phyloP scores from a whole-genome alignment of 2,329 filamentous ascomycete species.

The Scleromitrula shiraiana region DNA sequence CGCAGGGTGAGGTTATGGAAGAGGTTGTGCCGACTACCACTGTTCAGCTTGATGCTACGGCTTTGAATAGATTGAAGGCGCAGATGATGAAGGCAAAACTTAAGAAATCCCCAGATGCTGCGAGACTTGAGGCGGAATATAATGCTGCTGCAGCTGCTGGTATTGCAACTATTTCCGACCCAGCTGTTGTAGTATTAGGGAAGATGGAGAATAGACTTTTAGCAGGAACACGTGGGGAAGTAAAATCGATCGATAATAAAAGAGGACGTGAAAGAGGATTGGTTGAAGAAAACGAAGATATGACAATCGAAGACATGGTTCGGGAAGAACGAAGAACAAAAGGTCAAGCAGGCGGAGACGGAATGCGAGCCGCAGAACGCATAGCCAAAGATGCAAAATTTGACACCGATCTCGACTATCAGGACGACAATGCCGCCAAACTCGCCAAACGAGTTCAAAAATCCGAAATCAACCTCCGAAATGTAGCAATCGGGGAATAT shows the following conservation, averaged over 20 bases:
- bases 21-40: conserved; percentile 44
- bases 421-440: conserved; percentile 92
- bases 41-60: conserved; percentile 61
- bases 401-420: conserved; percentile 87
- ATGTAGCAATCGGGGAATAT: conserved; percentile 78
- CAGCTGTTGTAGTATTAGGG: conserved; percentile 70
- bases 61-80: conserved; percentile 82
- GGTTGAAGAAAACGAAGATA: conserved; percentile 88
- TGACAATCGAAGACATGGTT: conserved; percentile 96
- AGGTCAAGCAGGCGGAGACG: conserved; percentile 70
- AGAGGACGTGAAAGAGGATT: conserved; percentile 76
- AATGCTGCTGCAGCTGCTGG: conserved; percentile 58
- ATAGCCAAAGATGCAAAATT: conserved; percentile 93
- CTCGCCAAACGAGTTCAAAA: conserved; percentile 82
- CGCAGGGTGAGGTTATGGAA: conserved; percentile 50
- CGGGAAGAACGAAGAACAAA: conserved; percentile 84
- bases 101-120: conserved; percentile 65
- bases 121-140: conserved; percentile 75
- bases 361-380: conserved; percentile 74
- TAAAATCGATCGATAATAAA: conserved; percentile 69
- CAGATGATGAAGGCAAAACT: conserved; percentile 95
- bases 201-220: conserved; percentile 87
- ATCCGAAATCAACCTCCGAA: conserved; percentile 80
- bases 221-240: conserved; percentile 64
- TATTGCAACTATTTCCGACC: conserved; percentile 44